Evolutionary conservation across 2,329 filamentous ascomycete species (phyloP).

Genomic region (Neoarthrinium moseri): DNA sequence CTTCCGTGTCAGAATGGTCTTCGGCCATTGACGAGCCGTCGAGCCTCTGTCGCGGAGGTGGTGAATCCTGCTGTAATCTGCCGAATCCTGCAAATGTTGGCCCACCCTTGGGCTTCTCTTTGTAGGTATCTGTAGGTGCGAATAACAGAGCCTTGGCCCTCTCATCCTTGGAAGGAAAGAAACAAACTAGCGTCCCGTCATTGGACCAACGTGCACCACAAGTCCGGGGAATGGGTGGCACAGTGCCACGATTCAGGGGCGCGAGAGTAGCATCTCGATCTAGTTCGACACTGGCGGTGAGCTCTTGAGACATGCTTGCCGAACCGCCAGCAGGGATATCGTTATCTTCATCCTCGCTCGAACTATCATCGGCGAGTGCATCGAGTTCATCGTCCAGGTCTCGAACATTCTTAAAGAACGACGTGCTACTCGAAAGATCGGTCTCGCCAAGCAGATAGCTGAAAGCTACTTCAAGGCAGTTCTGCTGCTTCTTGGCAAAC

Average conservation of each 20-base stretch:
- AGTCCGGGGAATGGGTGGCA: slow-evolving; percentile 54
- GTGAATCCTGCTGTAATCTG: slow-evolving; percentile 50
- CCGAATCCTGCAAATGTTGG: slow-evolving; percentile 59
- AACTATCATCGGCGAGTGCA: slow-evolving; percentile 70
- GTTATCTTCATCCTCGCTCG: slow-evolving; percentile 76
- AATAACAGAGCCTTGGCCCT: slow-evolving; percentile 52
- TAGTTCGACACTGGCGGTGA: slow-evolving; percentile 52
- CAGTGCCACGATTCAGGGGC: slow-evolving; percentile 50
- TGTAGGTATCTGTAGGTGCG: slow-evolving; percentile 41
- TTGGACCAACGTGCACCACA: slow-evolving; percentile 63
- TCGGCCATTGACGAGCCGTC: slow-evolving; percentile 53
- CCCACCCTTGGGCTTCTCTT: slow-evolving; percentile 50
- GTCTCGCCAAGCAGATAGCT: slow-evolving; percentile 64
- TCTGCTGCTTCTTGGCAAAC: slow-evolving; percentile 57
- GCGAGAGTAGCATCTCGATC: slow-evolving; percentile 47
- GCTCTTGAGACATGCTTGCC: slow-evolving; percentile 61
- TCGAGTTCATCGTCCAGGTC: slow-evolving; percentile 59
- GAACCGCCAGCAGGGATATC: slow-evolving; percentile 52
- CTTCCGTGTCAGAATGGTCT: slow-evolving; percentile 50
- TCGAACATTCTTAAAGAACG: slow-evolving; percentile 62
- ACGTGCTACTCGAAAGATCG: slow-evolving; percentile 58
- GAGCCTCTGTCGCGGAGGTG: slow-evolving; percentile 42
- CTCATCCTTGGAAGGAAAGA: slow-evolving; percentile 68
- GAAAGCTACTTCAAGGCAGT: slow-evolving; percentile 61
- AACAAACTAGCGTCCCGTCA: slow-evolving; percentile 63